Conservation (phyloP, 192 early-diverging fungal genomes). For the Coemansia sp. region DNA sequence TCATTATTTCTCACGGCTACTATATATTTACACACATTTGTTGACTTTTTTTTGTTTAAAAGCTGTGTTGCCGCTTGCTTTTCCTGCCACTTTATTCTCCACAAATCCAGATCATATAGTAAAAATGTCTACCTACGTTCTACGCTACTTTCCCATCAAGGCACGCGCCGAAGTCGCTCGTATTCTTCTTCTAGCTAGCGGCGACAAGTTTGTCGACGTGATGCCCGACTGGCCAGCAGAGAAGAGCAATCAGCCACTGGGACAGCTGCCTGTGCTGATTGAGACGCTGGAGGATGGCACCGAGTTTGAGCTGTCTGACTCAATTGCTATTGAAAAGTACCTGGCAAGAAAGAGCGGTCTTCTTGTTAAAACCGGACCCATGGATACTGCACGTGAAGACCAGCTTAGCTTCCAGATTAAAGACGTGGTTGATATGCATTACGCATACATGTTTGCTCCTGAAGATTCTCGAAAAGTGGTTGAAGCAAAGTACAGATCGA, state of each 20-base stretch:
- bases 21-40: background rate
- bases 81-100: background rate
- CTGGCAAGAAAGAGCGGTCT: slow-evolving; percentile 46
- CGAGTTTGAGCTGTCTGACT: slow-evolving; percentile 45
- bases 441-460: background rate
- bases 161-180: slow-evolving; percentile 28
- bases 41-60: background rate
- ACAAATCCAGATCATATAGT: background rate
- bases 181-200: slow-evolving; percentile 43
- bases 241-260: slow-evolving; percentile 51
- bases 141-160: slow-evolving; percentile 35
- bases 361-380: slow-evolving; percentile 16
- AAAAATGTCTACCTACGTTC: slow-evolving; percentile 5
- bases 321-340: slow-evolving; percentile 54
- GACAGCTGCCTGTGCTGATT: slow-evolving; percentile 56
- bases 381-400: slow-evolving; percentile 30
- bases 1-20: background rate
- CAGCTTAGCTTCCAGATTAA: slow-evolving; percentile 23
- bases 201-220: slow-evolving; percentile 28
- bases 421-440: slow-evolving; percentile 6
- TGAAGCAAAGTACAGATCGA: slow-evolving; percentile 6
- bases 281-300: slow-evolving; percentile 24
- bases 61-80: background rate
- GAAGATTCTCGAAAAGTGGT: background rate
- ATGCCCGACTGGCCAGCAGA: slow-evolving; percentile 46